Evolutionary conservation across 441 rosid species (phyloP).

Genomic region (Gossypium aridum): DNA sequence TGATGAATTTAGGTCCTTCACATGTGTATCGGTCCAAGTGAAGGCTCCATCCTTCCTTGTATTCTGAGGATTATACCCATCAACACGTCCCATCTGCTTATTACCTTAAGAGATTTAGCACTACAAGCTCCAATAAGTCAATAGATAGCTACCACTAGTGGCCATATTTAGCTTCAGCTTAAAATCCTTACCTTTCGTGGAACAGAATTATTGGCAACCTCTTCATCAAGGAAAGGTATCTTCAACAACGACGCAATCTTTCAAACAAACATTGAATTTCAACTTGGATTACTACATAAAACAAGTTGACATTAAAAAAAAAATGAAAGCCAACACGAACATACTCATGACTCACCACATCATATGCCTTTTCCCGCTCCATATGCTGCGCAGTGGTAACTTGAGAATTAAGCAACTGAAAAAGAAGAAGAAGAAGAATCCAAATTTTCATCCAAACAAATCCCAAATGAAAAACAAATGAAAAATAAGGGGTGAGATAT

Average conservation of each 20-base stretch:
- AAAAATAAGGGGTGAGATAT: not conserved
- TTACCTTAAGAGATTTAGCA: slow-evolving; percentile 13
- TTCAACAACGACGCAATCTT: slow-evolving; percentile 85
- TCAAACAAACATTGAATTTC: slow-evolving; percentile 2
- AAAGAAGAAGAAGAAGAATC: not conserved
- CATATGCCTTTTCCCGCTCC: slow-evolving; percentile 88
- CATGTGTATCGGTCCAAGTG: slow-evolving; percentile 65
- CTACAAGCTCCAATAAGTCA: not conserved
- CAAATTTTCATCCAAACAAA: not conserved
- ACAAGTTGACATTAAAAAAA: not conserved
- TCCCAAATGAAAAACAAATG: not conserved
- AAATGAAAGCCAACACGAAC: not conserved
- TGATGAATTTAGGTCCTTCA: slow-evolving; percentile 29
- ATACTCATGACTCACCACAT: slow-evolving; percentile 41
- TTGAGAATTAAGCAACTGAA: slow-evolving; percentile 76
- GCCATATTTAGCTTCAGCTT: not conserved
- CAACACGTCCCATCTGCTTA: slow-evolving; percentile 66
- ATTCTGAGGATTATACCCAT: slow-evolving; percentile 55
- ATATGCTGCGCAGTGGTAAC: slow-evolving; percentile 68
- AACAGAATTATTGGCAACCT: slow-evolving; percentile 59
- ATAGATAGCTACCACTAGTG: not conserved
- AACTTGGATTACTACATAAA: not conserved
- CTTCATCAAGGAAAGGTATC: slow-evolving; percentile 83
- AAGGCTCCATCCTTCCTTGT: slow-evolving; percentile 52
- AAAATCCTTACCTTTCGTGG: slow-evolving; percentile 61